These are phyloP conservation scores for Ogataea parapolymorpha DNA, from an alignment of 805 yeast genomes.

Conservation along the genomic window DNA sequence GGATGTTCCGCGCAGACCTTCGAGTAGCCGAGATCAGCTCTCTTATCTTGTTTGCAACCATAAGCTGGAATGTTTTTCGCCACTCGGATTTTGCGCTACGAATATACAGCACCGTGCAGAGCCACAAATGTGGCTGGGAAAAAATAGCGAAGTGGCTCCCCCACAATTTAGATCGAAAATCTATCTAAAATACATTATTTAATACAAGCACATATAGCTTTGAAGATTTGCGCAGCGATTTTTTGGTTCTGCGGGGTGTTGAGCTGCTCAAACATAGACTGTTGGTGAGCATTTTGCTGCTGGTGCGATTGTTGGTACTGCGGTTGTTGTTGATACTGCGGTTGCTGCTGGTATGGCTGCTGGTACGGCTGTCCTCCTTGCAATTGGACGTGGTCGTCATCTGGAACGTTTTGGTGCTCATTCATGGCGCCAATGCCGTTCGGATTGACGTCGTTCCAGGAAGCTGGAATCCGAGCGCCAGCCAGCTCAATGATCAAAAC, in stretches of 20 bases:
- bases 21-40: slow-evolving; percentile 45
- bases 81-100: slow-evolving; percentile 10
- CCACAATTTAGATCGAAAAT: neutral
- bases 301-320: slow-evolving; percentile 31
- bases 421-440: slow-evolving; percentile 34
- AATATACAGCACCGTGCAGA: neutral
- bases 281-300: slow-evolving; percentile 26
- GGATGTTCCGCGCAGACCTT: slow-evolving; percentile 44
- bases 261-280: slow-evolving; percentile 14
- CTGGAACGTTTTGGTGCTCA: slow-evolving; percentile 25
- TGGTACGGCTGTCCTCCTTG: slow-evolving; percentile 17
- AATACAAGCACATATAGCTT: slow-evolving; percentile 18
- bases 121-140: neutral
- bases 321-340: slow-evolving; percentile 30
- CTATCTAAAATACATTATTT: neutral
- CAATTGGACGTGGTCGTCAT: slow-evolving; percentile 14
- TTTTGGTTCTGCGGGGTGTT: slow-evolving; percentile 15
- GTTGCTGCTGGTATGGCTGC: slow-evolving; percentile 26
- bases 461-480: slow-evolving; percentile 43
- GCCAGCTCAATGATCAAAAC: slow-evolving; percentile 68
- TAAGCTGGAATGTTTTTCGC: slow-evolving; percentile 9
- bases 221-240: slow-evolving; percentile 13
- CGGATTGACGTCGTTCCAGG: slow-evolving; percentile 31
- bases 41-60: slow-evolving; percentile 37
- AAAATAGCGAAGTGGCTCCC: neutral